Percentiles rank a stretch among this genome's conserved stretches.
Evolutionary conservation across 2,329 filamentous ascomycete species (phyloP).

Genomic region (Penicillium fuscoglaucum): DNA sequence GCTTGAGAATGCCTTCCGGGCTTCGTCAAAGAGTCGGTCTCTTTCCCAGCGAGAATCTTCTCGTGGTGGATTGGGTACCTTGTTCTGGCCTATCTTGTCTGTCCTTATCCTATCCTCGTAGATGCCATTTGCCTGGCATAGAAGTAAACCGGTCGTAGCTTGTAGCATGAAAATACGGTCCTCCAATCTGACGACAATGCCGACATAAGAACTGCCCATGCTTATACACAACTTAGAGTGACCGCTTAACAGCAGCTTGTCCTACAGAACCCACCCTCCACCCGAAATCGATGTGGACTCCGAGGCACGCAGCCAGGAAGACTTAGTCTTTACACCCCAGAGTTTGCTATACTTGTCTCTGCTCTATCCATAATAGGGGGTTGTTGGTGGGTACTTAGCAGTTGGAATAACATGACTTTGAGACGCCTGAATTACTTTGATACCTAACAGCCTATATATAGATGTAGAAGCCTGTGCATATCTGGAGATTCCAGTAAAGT

Average conservation of each 20-base stretch:
- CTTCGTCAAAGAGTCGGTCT: slow-evolving; percentile 27
- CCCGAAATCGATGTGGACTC: neutral
- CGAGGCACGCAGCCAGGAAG: neutral
- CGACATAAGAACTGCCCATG: neutral
- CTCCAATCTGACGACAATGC: neutral
- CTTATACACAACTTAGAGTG: too few species aligned
- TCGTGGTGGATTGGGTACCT: slow-evolving; percentile 15
- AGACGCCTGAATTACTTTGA: neutral
- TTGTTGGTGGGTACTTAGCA: neutral
- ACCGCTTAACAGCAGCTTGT: neutral
- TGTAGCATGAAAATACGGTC: neutral
- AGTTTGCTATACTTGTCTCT: too few species aligned
- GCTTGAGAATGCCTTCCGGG: slow-evolving; percentile 21
- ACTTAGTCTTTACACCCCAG: neutral
- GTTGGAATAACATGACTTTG: too few species aligned
- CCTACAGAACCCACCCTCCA: neutral
- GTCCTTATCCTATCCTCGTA: slow-evolving; percentile 24
- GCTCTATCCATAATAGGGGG: neutral
- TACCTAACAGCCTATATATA: too few species aligned
- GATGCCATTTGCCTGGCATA: slow-evolving; percentile 21
- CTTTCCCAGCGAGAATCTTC: slow-evolving; percentile 8
- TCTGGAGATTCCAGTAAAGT: neutral
- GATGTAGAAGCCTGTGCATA: neutral
- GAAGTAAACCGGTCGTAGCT: slow-evolving; percentile 18
- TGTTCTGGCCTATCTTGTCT: slow-evolving; percentile 28